Evolutionary conservation across 2,329 filamentous ascomycete species (phyloP).

Genomic region (Fusarium sp.): DNA sequence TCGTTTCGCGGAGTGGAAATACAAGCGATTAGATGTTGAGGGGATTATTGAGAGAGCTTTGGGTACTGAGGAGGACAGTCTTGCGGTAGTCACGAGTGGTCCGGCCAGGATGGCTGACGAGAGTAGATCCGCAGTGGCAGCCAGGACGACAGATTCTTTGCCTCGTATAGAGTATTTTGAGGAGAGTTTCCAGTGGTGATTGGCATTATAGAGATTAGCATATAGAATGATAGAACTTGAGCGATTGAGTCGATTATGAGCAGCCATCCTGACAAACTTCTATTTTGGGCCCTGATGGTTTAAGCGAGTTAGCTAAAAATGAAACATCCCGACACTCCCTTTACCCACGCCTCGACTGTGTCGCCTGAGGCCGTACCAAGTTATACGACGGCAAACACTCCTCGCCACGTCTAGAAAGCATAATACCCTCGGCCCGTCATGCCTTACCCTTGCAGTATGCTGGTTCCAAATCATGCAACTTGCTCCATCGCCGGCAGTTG

Average conservation of each 20-base stretch:
- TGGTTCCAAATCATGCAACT: not conserved
- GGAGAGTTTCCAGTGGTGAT: constrained; percentile 27
- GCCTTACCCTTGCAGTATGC: too few species aligned
- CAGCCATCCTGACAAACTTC: not conserved
- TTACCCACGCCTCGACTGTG: too few species aligned
- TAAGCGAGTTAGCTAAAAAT: too few species aligned
- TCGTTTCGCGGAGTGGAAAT: not conserved
- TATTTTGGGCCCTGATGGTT: too few species aligned
- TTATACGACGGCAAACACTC: too few species aligned
- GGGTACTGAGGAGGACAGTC: not conserved
- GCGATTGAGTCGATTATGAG: not conserved
- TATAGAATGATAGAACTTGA: not conserved
- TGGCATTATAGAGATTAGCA: not conserved
- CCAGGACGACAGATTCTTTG: not conserved
- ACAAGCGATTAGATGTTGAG: not conserved
- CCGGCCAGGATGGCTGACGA: constrained; percentile 26
- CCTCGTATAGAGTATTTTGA: constrained; percentile 23
- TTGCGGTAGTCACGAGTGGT: constrained; percentile 27
- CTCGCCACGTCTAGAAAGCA: too few species aligned
- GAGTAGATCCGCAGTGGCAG: constrained; percentile 5
- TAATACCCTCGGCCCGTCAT: too few species aligned
- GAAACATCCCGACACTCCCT: too few species aligned
- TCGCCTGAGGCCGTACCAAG: too few species aligned
- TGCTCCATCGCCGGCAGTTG: not conserved
- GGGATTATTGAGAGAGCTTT: not conserved